phyloP scores from a whole-genome alignment of 176 grass and related monocot species.

The Juncus inflexus region DNA sequence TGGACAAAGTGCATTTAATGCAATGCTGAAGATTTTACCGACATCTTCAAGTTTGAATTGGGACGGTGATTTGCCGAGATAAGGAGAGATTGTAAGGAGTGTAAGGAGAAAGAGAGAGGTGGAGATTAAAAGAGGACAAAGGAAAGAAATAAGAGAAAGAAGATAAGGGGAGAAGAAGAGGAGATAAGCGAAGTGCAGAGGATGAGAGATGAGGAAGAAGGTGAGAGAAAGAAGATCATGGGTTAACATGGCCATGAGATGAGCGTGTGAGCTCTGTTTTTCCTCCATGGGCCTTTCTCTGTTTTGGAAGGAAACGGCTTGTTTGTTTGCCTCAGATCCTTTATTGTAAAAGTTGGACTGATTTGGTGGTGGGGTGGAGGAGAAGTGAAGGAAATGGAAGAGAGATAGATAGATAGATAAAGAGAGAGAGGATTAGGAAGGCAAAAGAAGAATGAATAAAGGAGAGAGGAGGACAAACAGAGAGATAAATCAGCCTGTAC shows the following conservation, averaged over 20 bases:
- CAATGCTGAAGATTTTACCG: conserved; percentile 54
- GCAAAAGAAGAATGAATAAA: conserved; percentile 17
- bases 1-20: conserved; percentile 44
- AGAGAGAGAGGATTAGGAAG: neutral
- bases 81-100: conserved; percentile 46
- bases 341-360: neutral
- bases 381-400: neutral
- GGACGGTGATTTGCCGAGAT: conserved; percentile 4
- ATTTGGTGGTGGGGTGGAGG: conserved; percentile 19
- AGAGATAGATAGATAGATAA: neutral
- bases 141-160: conserved; percentile 40
- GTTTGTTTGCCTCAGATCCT: neutral
- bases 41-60: conserved; percentile 29
- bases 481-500: neutral
- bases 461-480: conserved; percentile 16
- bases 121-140: conserved; percentile 69
- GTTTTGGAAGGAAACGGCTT: conserved; percentile 32
- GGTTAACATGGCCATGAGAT: conserved; percentile 26
- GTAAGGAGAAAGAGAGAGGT: conserved; percentile 56
- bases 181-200: conserved; percentile 64
- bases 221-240: conserved; percentile 46
- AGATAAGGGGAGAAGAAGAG: conserved; percentile 68
- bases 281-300: conserved; percentile 5
- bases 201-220: conserved; percentile 55
- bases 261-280: neutral